A percentile compares a stretch with the other conserved stretches of the same genome.
Evolutionary conservation across 495 filamentous ascomycete species (phyloP).

Genomic region (Tuber brumale): DNA sequence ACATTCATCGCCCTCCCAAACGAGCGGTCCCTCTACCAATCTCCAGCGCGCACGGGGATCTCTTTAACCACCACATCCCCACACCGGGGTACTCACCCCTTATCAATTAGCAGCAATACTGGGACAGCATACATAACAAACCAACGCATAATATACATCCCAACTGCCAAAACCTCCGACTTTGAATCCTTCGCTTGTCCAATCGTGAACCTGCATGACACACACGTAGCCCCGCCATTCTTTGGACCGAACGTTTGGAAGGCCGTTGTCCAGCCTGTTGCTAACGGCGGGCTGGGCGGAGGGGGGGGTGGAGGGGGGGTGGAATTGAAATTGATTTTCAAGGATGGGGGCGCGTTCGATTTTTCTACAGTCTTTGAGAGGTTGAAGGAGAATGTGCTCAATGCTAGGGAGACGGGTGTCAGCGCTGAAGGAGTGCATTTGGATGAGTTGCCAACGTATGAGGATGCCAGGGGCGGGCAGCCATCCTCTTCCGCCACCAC

Average conservation of each 20-base stretch:
- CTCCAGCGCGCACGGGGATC: slow-evolving; percentile 63
- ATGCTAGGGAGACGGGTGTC: slow-evolving; percentile 51
- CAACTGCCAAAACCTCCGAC: slow-evolving; percentile 56
- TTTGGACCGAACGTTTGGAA: slow-evolving; percentile 96
- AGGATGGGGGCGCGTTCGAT: slow-evolving; percentile 90
- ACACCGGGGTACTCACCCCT: slow-evolving; percentile 52
- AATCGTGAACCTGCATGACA: slow-evolving; percentile 76
- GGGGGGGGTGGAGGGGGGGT: slow-evolving; percentile 60
- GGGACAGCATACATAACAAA: slow-evolving; percentile 79
- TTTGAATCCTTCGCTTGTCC: slow-evolving; percentile 87
- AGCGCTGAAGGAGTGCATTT: slow-evolving; percentile 43
- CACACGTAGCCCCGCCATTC: slow-evolving; percentile 83
- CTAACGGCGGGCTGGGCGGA: slow-evolving; percentile 78
- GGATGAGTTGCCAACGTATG: slow-evolving; percentile 68
- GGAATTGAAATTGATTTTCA: slow-evolving; percentile 78
- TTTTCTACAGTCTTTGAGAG: slow-evolving; percentile 77
- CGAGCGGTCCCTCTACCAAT: slow-evolving; percentile 63
- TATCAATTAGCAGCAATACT: slow-evolving; percentile 54
- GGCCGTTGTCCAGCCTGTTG: slow-evolving; percentile 67
- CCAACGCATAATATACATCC: slow-evolving; percentile 85
- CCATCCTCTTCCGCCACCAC: slow-evolving; percentile 40
- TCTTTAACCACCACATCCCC: slow-evolving; percentile 56
- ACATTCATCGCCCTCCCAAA: slow-evolving; percentile 64
- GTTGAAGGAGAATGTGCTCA: slow-evolving; percentile 70
- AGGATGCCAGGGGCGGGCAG: slow-evolving; percentile 42